These are phyloP conservation scores for Pestalotiopsis sp. DNA, from an alignment of 2,329 filamentous ascomycete species.

Conservation along the genomic window DNA sequence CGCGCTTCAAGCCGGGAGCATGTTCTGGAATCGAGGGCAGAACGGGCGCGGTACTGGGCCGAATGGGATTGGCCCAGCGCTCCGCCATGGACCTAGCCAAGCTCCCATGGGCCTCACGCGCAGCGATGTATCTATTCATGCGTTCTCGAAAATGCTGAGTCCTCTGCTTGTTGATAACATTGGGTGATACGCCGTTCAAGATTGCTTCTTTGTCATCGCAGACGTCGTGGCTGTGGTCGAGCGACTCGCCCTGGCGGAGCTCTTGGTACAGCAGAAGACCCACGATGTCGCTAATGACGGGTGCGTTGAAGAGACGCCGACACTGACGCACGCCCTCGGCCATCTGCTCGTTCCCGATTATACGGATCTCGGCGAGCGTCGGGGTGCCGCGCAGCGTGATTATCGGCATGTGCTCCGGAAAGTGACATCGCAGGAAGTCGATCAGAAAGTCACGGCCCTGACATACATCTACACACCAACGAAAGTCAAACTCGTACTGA, in stretches of 20 bases:
- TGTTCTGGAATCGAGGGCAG: not conserved
- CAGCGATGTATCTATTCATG: constrained; percentile 6
- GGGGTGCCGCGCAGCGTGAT: constrained; percentile 16
- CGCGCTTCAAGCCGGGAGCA: not conserved
- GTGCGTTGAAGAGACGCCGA: constrained; percentile 24
- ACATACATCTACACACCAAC: constrained; percentile 1
- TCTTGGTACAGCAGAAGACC: constrained; percentile 22
- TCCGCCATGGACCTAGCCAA: not conserved
- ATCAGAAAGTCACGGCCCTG: constrained; percentile 19
- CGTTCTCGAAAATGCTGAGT: not conserved
- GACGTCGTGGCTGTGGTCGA: constrained; percentile 20
- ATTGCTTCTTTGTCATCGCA: not conserved
- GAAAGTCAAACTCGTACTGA: constrained; percentile 11
- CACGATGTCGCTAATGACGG: constrained; percentile 22
- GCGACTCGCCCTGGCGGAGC: constrained; percentile 19
- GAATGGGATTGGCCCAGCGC: not conserved
- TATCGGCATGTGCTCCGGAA: constrained; percentile 16
- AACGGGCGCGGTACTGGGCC: not conserved
- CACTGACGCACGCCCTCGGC: constrained; percentile 18
- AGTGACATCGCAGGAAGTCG: constrained; percentile 20
- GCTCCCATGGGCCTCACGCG: too few relatives aligned
- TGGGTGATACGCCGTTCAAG: not conserved
- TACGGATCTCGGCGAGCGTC: constrained; percentile 24
- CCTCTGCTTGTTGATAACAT: constrained; percentile 1
- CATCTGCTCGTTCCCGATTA: constrained; percentile 24